phyloP scores from a whole-genome alignment of 176 grass and related monocot species.

The Aegilops longissima region DNA sequence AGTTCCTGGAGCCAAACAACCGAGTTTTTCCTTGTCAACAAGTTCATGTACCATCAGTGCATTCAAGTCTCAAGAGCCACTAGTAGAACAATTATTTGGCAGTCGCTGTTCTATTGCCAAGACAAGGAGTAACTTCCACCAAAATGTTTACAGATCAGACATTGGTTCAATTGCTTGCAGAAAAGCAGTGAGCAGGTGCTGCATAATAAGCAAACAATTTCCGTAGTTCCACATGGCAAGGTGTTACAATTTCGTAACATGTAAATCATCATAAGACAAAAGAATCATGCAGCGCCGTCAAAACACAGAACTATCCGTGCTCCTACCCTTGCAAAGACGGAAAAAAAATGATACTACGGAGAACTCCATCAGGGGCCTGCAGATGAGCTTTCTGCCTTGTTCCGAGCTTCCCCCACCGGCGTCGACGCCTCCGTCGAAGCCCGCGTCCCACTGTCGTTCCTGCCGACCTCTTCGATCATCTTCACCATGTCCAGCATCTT shows the following conservation, averaged over 20 bases:
- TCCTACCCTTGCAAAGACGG: constrained; percentile 21
- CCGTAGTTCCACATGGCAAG: constrained; percentile 6
- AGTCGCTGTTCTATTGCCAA: too few relatives aligned
- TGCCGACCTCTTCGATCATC: constrained; percentile 76
- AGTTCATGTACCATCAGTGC: too few relatives aligned
- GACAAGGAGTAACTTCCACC: neutral
- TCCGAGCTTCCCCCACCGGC: constrained; percentile 18
- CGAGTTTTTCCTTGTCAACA: too few relatives aligned
- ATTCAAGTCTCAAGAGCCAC: too few relatives aligned
- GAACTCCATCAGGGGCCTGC: neutral
- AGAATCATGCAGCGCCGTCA: constrained; percentile 44
- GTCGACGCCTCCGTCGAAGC: constrained; percentile 60
- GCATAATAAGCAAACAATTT: constrained; percentile 29
- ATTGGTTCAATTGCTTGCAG: neutral
- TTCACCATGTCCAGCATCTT: constrained; percentile 76
- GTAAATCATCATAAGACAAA: constrained; percentile 40
- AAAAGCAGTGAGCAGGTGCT: constrained; percentile 35
- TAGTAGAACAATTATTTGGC: too few relatives aligned
- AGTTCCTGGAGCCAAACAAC: too few relatives aligned
- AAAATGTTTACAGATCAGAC: constrained; percentile 1
- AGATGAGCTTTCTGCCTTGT: constrained; percentile 34
- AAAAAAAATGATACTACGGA: neutral
- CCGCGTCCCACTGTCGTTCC: constrained; percentile 39
- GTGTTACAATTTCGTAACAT: constrained; percentile 51
- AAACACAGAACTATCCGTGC: constrained; percentile 17